Conservation (phyloP, 2,329 filamentous ascomycete genomes). For the Aurifilum marmelostoma region DNA sequence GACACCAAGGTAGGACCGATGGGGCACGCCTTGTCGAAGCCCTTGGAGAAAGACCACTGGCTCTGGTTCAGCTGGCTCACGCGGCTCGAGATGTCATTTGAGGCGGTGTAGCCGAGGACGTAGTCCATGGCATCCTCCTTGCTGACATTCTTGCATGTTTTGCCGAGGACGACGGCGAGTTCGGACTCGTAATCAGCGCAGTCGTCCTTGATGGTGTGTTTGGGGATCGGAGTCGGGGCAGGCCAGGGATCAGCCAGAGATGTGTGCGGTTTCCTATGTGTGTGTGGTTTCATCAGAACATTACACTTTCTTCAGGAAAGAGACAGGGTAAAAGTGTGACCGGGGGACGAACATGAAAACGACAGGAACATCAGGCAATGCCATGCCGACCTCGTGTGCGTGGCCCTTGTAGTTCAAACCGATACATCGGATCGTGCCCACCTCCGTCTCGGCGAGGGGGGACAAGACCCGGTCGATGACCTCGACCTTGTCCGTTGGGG, state of each 20-base stretch:
- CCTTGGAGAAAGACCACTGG: constrained; percentile 63
- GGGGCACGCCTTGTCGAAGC: constrained; percentile 60
- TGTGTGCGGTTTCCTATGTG: constrained; percentile 53
- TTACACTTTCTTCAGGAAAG: too few species aligned
- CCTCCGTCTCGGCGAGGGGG: constrained; percentile 50
- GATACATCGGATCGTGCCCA: constrained; percentile 62
- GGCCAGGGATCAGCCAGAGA: constrained; percentile 58
- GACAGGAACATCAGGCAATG: constrained; percentile 57
- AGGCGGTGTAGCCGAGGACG: constrained; percentile 59
- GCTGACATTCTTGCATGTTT: constrained; percentile 55
- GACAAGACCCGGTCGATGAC: constrained; percentile 54
- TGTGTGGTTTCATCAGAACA: neutral
- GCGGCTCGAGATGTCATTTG: constrained; percentile 66
- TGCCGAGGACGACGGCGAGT: constrained; percentile 59
- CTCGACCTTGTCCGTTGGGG: constrained; percentile 51
- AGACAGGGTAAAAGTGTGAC: too few species aligned
- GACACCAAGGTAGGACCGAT: constrained; percentile 57
- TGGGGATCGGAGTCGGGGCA: constrained; percentile 55
- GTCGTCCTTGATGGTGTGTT: constrained; percentile 54
- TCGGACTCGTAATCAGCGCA: constrained; percentile 64
- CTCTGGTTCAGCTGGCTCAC: constrained; percentile 57
- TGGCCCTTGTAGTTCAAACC: constrained; percentile 59
- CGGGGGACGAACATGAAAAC: constrained; percentile 50
- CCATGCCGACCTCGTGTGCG: constrained; percentile 55
- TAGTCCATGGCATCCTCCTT: constrained; percentile 61